phyloP scores from a whole-genome alignment of 2,329 filamentous ascomycete species.

The Curvularia sp. region DNA sequence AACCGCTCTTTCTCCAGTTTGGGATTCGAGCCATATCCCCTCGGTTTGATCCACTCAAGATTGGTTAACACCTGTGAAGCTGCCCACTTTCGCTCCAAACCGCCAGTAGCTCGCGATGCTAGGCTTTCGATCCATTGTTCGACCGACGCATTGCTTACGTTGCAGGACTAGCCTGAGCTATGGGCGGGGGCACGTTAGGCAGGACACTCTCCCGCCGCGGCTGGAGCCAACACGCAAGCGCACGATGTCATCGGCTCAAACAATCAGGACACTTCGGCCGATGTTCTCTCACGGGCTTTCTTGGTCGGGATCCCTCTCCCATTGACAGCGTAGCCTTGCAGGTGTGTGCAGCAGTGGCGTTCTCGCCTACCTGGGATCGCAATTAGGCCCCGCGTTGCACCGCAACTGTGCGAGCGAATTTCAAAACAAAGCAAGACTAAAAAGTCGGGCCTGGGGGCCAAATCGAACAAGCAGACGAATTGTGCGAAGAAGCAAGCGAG shows the following conservation, averaged over 20 bases:
- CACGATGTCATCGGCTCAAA: constrained; percentile 24
- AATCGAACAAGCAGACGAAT: constrained; percentile 28
- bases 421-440: constrained; percentile 20
- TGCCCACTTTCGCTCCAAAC: constrained; percentile 1
- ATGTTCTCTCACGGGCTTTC: background rate
- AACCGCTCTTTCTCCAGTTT: background rate
- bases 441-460: constrained; percentile 39
- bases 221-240: constrained; percentile 24
- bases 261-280: constrained; percentile 9
- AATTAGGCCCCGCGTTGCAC: constrained; percentile 18
- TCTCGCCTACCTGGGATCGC: constrained; percentile 18
- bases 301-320: constrained; percentile 2
- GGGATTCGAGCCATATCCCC: constrained; percentile 2
- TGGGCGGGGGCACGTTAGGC: constrained; percentile 29
- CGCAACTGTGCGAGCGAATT: constrained; percentile 19
- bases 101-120: background rate
- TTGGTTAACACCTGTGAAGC: constrained; percentile 20
- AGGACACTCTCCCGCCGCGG: constrained; percentile 26
- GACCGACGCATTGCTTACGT: constrained; percentile 27
- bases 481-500: constrained; percentile 36
- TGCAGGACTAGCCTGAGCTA: constrained; percentile 29
- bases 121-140: constrained; percentile 15
- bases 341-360: constrained; percentile 20
- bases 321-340: constrained; percentile 17
- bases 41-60: constrained; percentile 29